These are phyloP conservation scores for Angophora floribunda DNA, from an alignment of 345 rosid genomes.

Conservation along the genomic window DNA sequence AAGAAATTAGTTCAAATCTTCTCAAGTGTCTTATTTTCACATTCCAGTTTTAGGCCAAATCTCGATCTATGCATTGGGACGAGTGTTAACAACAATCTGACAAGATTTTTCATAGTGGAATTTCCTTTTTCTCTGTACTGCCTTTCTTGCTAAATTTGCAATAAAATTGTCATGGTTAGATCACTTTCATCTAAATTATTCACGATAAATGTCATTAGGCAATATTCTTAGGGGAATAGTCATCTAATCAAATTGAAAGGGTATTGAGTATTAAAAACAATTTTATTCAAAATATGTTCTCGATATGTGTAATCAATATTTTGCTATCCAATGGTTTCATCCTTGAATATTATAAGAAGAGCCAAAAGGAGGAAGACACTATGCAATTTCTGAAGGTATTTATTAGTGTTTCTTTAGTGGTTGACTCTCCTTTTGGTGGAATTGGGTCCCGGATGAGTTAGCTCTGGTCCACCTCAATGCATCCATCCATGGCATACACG, in stretches of 20 bases:
- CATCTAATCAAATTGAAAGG: background rate
- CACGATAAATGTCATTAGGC: background rate
- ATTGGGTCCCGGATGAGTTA: conserved; percentile 7
- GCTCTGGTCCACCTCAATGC: conserved; percentile 25
- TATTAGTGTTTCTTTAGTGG: conserved; percentile 13
- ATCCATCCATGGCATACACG: conserved; percentile 5
- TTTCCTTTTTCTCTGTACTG: background rate
- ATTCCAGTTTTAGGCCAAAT: background rate
- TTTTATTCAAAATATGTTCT: background rate
- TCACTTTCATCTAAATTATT: background rate
- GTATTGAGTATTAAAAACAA: background rate
- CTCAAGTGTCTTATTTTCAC: background rate
- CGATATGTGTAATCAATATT: background rate
- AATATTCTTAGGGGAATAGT: background rate
- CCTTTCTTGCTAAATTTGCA: background rate
- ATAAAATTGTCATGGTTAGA: background rate
- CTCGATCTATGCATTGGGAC: background rate
- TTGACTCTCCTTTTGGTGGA: conserved; percentile 31
- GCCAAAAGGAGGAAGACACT: background rate
- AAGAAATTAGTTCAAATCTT: background rate
- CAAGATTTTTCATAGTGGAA: background rate
- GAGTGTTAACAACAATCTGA: background rate
- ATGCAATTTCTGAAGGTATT: background rate
- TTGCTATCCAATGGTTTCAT: background rate
- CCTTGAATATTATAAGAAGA: background rate